These are phyloP conservation scores for Hygrophorus russula DNA, from an alignment of 768 basidiomycete species.

Conservation along the genomic window DNA sequence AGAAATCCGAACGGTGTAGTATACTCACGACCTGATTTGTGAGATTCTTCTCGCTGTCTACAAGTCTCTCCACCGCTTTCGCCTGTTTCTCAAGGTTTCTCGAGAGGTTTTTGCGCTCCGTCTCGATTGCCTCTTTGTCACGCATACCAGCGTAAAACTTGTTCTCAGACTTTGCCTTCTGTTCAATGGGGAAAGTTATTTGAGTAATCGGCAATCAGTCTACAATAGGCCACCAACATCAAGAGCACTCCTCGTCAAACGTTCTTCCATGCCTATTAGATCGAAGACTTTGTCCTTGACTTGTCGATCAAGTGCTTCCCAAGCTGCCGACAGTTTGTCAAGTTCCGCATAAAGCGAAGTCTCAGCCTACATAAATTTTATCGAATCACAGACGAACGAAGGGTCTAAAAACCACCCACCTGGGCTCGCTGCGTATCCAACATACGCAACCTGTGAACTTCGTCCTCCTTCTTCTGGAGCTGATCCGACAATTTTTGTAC, in stretches of 20 bases:
- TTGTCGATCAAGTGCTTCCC: slow-evolving; percentile 76
- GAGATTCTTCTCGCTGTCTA: slow-evolving; percentile 53
- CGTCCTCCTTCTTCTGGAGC: slow-evolving; percentile 57
- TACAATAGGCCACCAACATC: background rate
- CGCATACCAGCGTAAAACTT: slow-evolving; percentile 89
- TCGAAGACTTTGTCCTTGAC: slow-evolving; percentile 81
- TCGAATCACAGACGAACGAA: background rate
- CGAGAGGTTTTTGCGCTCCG: slow-evolving; percentile 55
- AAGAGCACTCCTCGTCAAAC: slow-evolving; percentile 45
- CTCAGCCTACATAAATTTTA: slow-evolving; percentile 40
- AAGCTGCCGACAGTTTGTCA: slow-evolving; percentile 75
- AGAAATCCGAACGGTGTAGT: background rate
- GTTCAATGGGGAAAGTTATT: slow-evolving; percentile 8
- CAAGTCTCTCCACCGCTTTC: slow-evolving; percentile 51
- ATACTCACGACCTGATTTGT: slow-evolving; percentile 46
- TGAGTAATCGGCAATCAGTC: background rate
- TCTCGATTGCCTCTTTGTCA: slow-evolving; percentile 73
- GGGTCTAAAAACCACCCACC: slow-evolving; percentile 26
- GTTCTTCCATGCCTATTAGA: slow-evolving; percentile 63
- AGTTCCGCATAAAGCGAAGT: slow-evolving; percentile 73
- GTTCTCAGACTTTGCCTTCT: slow-evolving; percentile 96
- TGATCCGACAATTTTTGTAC: slow-evolving; percentile 36
- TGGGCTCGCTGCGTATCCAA: slow-evolving; percentile 53
- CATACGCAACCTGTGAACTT: slow-evolving; percentile 50
- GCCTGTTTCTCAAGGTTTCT: slow-evolving; percentile 37